Conservation (phyloP, 176 grass and related monocot genomes). For the maize (Zea mays) region Zm-B73-REFERENCE-NAM-5.0 NC_050104.1:153201001-153201500, state of each 20-base stretch:
- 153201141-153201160: neutral
- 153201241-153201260: neutral
- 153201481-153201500: conserved; percentile 58
- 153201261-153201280: neutral
- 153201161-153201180: neutral
- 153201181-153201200: neutral
- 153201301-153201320: neutral
- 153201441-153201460: conserved; percentile 38
- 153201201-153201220: neutral
- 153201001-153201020: neutral
- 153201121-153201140: neutral
- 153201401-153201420: conserved; percentile 55
- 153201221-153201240: neutral
- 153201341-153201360: neutral
- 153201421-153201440: conserved; percentile 46
- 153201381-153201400: conserved; percentile 16
- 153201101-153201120: neutral
- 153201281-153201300: neutral
- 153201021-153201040: neutral
- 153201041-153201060: neutral
- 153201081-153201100: neutral
- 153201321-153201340: neutral
- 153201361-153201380: neutral
- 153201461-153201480: conserved; percentile 60
- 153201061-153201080: neutral